phyloP scores from a whole-genome alignment of 306 rosid genomes.

The Casuarina glauca region DNA sequence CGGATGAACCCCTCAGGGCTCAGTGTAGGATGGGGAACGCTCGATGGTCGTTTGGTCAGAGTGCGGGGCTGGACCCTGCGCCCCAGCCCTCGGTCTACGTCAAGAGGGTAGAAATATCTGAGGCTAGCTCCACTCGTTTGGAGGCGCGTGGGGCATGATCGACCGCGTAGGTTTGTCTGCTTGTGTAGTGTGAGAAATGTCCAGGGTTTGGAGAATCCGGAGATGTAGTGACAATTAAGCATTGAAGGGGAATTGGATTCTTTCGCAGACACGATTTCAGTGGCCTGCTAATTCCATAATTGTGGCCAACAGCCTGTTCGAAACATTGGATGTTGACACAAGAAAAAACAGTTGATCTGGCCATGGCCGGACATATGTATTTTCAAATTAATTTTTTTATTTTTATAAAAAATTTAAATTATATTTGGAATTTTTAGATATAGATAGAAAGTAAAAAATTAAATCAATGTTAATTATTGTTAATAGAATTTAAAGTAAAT shows the following conservation, averaged over 20 bases:
- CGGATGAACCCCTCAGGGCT: neutral
- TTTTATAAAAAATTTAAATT: too few relatives aligned
- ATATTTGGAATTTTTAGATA: too few relatives aligned
- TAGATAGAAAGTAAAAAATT: neutral
- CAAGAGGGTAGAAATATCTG: neutral
- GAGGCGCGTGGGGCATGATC: neutral
- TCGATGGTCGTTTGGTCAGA: conserved; percentile 28
- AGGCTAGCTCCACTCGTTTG: neutral
- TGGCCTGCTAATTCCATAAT: neutral
- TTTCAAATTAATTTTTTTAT: too few relatives aligned
- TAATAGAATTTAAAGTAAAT: too few relatives aligned
- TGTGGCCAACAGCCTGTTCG: too few relatives aligned
- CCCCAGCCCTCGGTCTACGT: conserved; percentile 18
- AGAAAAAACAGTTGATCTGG: neutral
- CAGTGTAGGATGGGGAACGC: neutral
- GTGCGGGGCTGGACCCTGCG: conserved; percentile 3
- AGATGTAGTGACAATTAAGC: neutral
- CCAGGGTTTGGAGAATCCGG: neutral
- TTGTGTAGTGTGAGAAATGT: neutral
- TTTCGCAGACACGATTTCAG: neutral
- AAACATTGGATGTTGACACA: neutral
- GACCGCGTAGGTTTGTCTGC: neutral
- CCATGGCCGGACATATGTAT: too few relatives aligned
- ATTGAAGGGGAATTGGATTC: neutral
- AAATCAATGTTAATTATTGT: too few relatives aligned